phyloP scores from a whole-genome alignment of 1,284 basidiomycete species.

The Boletus sp. region DNA sequence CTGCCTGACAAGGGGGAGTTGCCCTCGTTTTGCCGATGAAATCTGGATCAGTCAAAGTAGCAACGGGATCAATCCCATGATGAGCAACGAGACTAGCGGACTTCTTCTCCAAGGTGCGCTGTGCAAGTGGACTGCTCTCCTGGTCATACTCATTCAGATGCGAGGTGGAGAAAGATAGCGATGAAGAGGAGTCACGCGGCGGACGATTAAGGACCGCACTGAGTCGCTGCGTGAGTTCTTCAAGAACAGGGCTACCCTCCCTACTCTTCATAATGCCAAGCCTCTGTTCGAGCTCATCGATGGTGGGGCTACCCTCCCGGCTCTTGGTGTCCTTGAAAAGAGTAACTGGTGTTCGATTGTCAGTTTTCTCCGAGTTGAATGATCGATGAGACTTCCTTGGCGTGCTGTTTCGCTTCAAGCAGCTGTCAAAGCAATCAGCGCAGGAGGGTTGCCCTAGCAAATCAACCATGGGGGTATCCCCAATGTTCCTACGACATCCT shows the following conservation, averaged over 20 bases:
- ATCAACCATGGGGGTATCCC: slow-evolving; percentile 72
- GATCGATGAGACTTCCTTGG: slow-evolving; percentile 38
- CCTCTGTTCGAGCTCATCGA: slow-evolving; percentile 55
- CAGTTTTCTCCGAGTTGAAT: slow-evolving; percentile 26
- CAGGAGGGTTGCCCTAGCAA: slow-evolving; percentile 75
- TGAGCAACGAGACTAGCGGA: slow-evolving; percentile 8
- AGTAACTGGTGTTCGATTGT: slow-evolving; percentile 40
- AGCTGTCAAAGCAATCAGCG: slow-evolving; percentile 70
- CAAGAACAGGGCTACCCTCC: slow-evolving; percentile 60
- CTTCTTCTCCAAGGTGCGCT: slow-evolving; percentile 25
- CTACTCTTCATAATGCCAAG: slow-evolving; percentile 51
- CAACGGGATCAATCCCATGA: slow-evolving; percentile 3
- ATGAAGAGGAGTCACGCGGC: slow-evolving; percentile 25
- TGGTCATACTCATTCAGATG: slow-evolving; percentile 17
- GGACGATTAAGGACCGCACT: slow-evolving; percentile 41
- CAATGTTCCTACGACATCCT: slow-evolving; percentile 67
- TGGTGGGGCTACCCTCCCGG: slow-evolving; percentile 49
- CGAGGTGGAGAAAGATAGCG: slow-evolving; percentile 9
- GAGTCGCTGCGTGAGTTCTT: slow-evolving; percentile 52
- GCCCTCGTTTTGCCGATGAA: slow-evolving; percentile 3
- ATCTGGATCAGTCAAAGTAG: slow-evolving; percentile 5
- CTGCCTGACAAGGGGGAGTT: slow-evolving; percentile 2
- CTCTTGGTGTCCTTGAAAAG: slow-evolving; percentile 36
- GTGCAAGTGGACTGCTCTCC: slow-evolving; percentile 32
- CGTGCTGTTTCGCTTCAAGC: slow-evolving; percentile 51